phyloP scores from a whole-genome alignment of 1,284 basidiomycete species.

The Leccinum holopus region DNA sequence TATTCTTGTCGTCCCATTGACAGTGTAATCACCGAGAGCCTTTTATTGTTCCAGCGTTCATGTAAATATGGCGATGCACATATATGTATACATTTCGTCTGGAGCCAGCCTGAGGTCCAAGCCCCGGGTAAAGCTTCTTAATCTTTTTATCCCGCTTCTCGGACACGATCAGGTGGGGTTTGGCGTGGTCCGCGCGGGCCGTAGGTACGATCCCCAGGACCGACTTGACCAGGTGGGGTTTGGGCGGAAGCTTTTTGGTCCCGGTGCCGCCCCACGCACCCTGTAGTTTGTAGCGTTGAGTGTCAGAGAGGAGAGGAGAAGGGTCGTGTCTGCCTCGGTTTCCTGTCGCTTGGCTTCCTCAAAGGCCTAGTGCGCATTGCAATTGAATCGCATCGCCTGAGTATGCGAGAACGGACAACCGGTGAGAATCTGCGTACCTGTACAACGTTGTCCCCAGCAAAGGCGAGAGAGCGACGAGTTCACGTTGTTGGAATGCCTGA shows the following conservation, averaged over 20 bases:
- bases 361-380: slow-evolving; percentile 62
- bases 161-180: slow-evolving; percentile 90
- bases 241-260: slow-evolving; percentile 53
- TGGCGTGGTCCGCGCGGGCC: slow-evolving; percentile 79
- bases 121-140: neutral
- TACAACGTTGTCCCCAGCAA: too few species aligned
- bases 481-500: too few species aligned
- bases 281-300: slow-evolving; percentile 39
- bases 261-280: slow-evolving; percentile 92
- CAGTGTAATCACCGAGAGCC: slow-evolving; percentile 22
- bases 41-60: neutral
- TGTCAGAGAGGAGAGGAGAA: slow-evolving; percentile 40
- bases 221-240: slow-evolving; percentile 73
- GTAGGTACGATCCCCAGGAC: slow-evolving; percentile 76
- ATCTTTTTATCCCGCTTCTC: slow-evolving; percentile 90
- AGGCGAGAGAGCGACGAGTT: too few species aligned
- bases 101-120: neutral
- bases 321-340: slow-evolving; percentile 80
- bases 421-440: neutral
- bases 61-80: neutral
- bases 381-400: slow-evolving; percentile 3
- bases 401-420: neutral
- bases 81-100: neutral
- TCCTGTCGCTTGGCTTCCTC: slow-evolving; percentile 78
- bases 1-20: slow-evolving; percentile 2